Conservation (phyloP, 2,329 filamentous ascomycete genomes). For the Pseudogymnoascus sp. region DNA sequence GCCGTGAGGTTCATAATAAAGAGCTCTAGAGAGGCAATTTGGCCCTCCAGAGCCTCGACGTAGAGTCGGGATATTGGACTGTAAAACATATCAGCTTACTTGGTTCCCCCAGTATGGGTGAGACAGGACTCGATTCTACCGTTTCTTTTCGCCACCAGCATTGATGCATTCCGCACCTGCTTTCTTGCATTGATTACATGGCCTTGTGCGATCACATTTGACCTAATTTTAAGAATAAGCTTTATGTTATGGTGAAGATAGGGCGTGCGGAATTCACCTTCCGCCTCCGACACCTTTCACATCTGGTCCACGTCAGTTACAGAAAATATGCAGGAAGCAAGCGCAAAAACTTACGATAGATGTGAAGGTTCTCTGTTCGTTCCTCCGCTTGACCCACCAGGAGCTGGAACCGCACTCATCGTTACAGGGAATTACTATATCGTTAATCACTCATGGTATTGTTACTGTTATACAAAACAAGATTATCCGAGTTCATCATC, state of each 20-base stretch:
- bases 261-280: constrained; percentile 27
- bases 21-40: constrained; percentile 37
- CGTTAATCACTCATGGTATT: constrained; percentile 1
- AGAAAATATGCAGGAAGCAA: neutral
- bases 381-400: constrained; percentile 2
- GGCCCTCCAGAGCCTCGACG: constrained; percentile 39
- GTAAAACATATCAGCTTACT: neutral
- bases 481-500: neutral
- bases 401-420: constrained; percentile 3
- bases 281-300: constrained; percentile 35
- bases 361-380: constrained; percentile 4
- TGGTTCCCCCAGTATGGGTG: neutral
- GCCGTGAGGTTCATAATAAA: constrained; percentile 37
- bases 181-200: constrained; percentile 41
- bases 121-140: constrained; percentile 22
- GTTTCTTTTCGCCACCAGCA: constrained; percentile 35
- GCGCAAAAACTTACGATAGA: neutral
- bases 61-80: constrained; percentile 39
- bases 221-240: constrained; percentile 32
- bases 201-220: constrained; percentile 43
- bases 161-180: constrained; percentile 33
- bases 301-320: constrained; percentile 24
- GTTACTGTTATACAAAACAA: neutral
- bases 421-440: neutral
- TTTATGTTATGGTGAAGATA: neutral